A percentile compares a stretch with the other conserved stretches of the same genome.
These are phyloP conservation scores for Penicillium coprophilum DNA, from an alignment of 495 filamentous ascomycete genomes.

Conservation along the genomic window DNA sequence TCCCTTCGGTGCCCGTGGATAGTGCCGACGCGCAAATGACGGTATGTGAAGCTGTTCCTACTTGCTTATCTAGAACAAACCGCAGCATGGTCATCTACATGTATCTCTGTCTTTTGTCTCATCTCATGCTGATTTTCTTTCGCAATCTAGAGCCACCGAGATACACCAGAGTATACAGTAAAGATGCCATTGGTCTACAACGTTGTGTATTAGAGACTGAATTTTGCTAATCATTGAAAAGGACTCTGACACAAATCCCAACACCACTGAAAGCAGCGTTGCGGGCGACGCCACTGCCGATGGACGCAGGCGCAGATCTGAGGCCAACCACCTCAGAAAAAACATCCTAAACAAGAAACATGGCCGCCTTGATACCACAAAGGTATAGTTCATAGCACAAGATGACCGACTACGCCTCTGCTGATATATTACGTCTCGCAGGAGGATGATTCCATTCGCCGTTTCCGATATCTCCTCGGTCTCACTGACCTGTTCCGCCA, in stretches of 20 bases:
- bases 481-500: conserved; percentile 97
- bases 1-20: conserved; percentile 45
- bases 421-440: conserved; percentile 34
- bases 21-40: conserved; percentile 42
- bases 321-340: conserved; percentile 82
- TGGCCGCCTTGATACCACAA: conserved; percentile 80
- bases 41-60: conserved; percentile 33
- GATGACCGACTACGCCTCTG: neutral
- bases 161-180: conserved; percentile 80
- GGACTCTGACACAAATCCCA: conserved; percentile 91
- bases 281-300: conserved; percentile 69
- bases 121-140: conserved; percentile 10
- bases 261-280: conserved; percentile 86
- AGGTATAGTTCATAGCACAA: conserved; percentile 55
- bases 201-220: neutral
- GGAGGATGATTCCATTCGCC: conserved; percentile 93
- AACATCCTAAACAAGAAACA: conserved; percentile 95
- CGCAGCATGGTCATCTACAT: neutral
- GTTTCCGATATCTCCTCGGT: conserved; percentile 94
- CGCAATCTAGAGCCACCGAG: conserved; percentile 63
- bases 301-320: conserved; percentile 79
- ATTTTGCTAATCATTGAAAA: conserved; percentile 23
- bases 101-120: neutral
- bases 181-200: conserved; percentile 7
- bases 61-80: neutral